Conservation (phyloP, 225 moss, liverwort and hornwort genomes). For the Antitrichia curtipendula region DNA sequence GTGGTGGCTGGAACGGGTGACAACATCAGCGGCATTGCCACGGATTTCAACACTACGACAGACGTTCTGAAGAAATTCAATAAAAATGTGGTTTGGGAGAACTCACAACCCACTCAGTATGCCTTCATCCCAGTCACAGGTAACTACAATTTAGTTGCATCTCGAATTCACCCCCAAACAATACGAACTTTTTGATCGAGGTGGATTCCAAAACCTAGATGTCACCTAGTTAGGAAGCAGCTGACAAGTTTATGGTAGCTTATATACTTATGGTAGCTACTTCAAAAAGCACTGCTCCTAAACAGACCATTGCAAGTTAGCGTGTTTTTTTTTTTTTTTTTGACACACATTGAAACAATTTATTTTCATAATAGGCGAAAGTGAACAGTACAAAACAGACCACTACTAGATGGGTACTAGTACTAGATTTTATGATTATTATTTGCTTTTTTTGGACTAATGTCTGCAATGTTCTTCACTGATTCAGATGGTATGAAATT, state of each 20-base stretch:
- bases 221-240: not conserved
- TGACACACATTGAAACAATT: too few species aligned
- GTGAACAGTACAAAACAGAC: not conserved
- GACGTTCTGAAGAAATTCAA: conserved; percentile 32
- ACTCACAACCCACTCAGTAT: conserved; percentile 22
- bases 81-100: conserved; percentile 8
- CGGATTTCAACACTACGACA: not conserved
- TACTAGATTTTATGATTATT: not conserved
- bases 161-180: not conserved
- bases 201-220: not conserved
- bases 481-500: not conserved
- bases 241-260: not conserved
- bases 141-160: not conserved
- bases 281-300: not conserved
- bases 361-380: too few species aligned
- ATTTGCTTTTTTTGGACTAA: too few species aligned
- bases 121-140: conserved; percentile 51
- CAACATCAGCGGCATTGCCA: conserved; percentile 35
- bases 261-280: not conserved
- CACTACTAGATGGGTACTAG: not conserved
- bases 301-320: not conserved
- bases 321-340: too few species aligned
- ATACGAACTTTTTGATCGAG: not conserved
- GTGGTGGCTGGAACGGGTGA: conserved; percentile 17
- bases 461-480: not conserved